These are phyloP conservation scores for Tinospora cordifolia DNA, from an alignment of 164 flowering plant species.

Conservation along the genomic window DNA sequence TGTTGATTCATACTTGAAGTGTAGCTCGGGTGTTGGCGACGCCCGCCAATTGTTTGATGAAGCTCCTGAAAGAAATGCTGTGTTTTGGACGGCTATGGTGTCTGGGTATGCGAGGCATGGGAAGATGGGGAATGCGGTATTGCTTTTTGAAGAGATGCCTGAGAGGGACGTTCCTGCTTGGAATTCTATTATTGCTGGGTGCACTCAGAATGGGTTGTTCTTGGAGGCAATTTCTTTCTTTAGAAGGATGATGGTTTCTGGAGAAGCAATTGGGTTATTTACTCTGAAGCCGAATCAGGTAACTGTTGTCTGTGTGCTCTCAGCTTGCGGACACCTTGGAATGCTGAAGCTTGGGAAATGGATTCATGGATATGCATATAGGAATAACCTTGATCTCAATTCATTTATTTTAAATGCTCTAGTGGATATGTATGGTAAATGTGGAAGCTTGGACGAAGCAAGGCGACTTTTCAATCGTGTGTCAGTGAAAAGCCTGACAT, in stretches of 20 bases:
- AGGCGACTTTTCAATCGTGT: slow-evolving; percentile 4
- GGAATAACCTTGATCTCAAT: slow-evolving; percentile 4
- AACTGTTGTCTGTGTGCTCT: slow-evolving; percentile 8
- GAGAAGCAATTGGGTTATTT: background rate
- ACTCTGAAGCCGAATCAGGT: slow-evolving; percentile 8
- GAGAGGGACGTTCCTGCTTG: slow-evolving; percentile 10
- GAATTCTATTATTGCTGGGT: slow-evolving; percentile 11
- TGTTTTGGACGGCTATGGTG: slow-evolving; percentile 11
- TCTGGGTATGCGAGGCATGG: slow-evolving; percentile 9
- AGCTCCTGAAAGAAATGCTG: slow-evolving; percentile 8
- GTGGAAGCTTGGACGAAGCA: slow-evolving; percentile 12
- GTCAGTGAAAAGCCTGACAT: slow-evolving; percentile 1
- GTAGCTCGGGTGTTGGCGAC: background rate
- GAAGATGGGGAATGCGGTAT: slow-evolving; percentile 1
- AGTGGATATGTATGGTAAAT: slow-evolving; percentile 12
- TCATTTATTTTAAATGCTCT: slow-evolving; percentile 6
- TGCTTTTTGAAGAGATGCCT: slow-evolving; percentile 9
- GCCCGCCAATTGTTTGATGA: slow-evolving; percentile 10
- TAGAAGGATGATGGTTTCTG: slow-evolving; percentile 8
- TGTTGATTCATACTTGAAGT: slow-evolving; percentile 6
- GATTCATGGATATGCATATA: slow-evolving; percentile 7
- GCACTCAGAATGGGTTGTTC: slow-evolving; percentile 11
- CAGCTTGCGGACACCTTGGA: slow-evolving; percentile 7
- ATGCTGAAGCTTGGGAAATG: slow-evolving; percentile 9
- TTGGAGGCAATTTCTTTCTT: slow-evolving; percentile 6